These are phyloP conservation scores for Ceraceosorus guamensis DNA, from an alignment of 1,284 basidiomycete species.

Conservation along the genomic window DNA sequence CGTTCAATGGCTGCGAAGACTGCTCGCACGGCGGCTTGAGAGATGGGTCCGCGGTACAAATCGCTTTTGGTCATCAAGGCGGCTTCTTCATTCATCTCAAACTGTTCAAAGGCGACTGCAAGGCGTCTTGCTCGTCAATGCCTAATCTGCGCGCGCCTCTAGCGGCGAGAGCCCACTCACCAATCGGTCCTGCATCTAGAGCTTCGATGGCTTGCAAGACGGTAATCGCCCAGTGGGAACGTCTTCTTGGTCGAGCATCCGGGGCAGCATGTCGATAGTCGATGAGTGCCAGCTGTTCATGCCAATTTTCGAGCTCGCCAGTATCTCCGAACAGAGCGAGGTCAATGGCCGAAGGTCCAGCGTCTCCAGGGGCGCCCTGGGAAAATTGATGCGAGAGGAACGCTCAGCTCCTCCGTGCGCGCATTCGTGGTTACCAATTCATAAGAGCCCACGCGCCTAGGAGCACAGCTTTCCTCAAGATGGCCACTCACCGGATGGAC, in stretches of 20 bases:
- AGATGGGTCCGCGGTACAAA: constrained; percentile 51
- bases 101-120: constrained; percentile 51
- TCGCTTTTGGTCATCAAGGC: constrained; percentile 49
- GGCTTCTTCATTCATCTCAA: constrained; percentile 34
- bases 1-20: constrained; percentile 49
- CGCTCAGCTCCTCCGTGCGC: not conserved
- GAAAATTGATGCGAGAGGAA: not conserved
- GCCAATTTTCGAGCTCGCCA: constrained; percentile 42
- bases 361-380: constrained; percentile 52
- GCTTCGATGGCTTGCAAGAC: constrained; percentile 52
- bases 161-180: constrained; percentile 12
- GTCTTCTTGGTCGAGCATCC: constrained; percentile 16
- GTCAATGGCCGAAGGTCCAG: constrained; percentile 52
- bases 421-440: not conserved
- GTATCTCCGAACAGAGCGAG: constrained; percentile 52
- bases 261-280: constrained; percentile 21
- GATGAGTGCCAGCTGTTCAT: constrained; percentile 44
- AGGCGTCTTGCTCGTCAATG: not conserved
- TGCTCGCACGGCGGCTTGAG: constrained; percentile 47
- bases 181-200: constrained; percentile 52
- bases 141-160: not conserved
- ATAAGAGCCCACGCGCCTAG: no score
- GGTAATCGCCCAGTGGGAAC: constrained; percentile 51
- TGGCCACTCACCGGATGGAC: constrained; percentile 46
- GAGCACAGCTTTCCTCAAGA: no score